Percentiles rank a stretch among this genome's conserved stretches.
Conservation (phyloP, 179 eudicot genomes). For the Beta corolliflora region DNA sequence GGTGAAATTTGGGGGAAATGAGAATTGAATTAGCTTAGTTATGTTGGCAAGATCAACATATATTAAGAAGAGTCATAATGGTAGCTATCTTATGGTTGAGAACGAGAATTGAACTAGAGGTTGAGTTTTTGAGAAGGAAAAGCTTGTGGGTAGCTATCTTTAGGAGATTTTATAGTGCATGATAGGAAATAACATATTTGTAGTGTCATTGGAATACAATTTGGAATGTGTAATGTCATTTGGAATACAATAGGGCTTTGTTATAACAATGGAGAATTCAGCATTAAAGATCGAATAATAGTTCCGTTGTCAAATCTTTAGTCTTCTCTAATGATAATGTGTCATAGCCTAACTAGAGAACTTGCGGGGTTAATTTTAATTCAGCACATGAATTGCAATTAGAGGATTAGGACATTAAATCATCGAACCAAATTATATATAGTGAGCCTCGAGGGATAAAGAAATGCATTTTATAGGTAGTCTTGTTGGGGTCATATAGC, state of each 20-base stretch:
- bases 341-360: not conserved
- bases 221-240: too few species aligned
- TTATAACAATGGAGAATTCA: not conserved
- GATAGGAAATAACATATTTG: not conserved
- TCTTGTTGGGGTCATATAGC: not conserved
- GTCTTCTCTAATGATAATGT: not conserved
- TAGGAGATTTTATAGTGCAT: not conserved
- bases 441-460: not conserved
- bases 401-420: not conserved
- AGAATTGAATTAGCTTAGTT: too few species aligned
- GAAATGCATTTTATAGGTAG: not conserved
- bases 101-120: not conserved
- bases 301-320: not conserved
- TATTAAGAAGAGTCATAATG: not conserved
- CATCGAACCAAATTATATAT: not conserved
- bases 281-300: not conserved
- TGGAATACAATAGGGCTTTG: not conserved
- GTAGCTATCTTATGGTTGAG: not conserved
- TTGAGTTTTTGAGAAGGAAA: not conserved
- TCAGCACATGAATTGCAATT: not conserved
- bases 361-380: too few species aligned
- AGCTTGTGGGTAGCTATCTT: not conserved
- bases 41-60: not conserved
- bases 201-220: not conserved
- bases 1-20: too few species aligned